These are phyloP conservation scores for Neonectria magnoliae DNA, from an alignment of 2,329 filamentous ascomycete genomes.

Conservation along the genomic window DNA sequence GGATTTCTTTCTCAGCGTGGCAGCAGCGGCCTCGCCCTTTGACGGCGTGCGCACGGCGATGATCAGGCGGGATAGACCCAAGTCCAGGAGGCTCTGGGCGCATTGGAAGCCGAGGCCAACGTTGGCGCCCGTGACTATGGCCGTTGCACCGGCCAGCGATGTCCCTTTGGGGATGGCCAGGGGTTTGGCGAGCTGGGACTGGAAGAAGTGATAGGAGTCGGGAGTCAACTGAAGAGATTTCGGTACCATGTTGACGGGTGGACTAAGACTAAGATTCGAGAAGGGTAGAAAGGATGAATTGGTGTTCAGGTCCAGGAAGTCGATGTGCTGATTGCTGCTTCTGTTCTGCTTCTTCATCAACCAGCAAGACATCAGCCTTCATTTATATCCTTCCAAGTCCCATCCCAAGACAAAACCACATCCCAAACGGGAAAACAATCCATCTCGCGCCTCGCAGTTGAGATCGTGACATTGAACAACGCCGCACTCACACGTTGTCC, in stretches of 20 bases:
- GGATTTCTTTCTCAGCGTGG: slow-evolving; percentile 20
- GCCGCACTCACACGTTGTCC: neutral
- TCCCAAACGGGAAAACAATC: slow-evolving; percentile 33
- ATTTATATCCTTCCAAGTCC: slow-evolving; percentile 5
- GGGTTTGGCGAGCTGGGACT: slow-evolving; percentile 42
- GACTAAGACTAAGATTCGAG: neutral
- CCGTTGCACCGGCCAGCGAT: slow-evolving; percentile 49
- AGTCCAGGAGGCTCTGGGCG: slow-evolving; percentile 50
- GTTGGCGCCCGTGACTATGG: slow-evolving; percentile 62
- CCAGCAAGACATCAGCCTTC: neutral
- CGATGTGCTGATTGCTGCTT: neutral
- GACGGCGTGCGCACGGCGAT: slow-evolving; percentile 56
- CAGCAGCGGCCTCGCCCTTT: slow-evolving; percentile 54
- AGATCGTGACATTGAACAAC: neutral
- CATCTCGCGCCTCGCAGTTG: neutral
- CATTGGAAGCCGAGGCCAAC: slow-evolving; percentile 59
- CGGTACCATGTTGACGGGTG: slow-evolving; percentile 30
- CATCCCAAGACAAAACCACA: neutral
- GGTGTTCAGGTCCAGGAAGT: neutral
- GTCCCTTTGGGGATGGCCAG: slow-evolving; percentile 32
- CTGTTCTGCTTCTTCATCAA: neutral
- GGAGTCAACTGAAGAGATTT: slow-evolving; percentile 36
- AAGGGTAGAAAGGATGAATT: neutral
- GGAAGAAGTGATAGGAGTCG: slow-evolving; percentile 34
- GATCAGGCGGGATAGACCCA: slow-evolving; percentile 55